Evolutionary conservation across 2,329 filamentous ascomycete genomes (phyloP), one percentile per base, ranked within the genome.

Genomic region (Curvularia sp.): DNA sequence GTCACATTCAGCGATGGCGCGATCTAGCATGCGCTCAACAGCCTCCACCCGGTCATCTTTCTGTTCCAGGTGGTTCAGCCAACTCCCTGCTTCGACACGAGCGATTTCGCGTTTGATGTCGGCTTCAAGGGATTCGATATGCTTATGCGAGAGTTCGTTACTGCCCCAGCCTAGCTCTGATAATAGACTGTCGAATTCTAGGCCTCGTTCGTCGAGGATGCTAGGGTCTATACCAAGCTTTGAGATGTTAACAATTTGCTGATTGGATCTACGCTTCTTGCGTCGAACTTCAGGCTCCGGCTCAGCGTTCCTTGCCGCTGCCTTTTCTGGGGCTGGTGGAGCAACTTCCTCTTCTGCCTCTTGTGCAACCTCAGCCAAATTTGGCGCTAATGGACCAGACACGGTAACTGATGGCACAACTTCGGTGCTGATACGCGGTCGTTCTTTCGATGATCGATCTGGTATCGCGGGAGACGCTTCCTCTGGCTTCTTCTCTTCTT

Each of bases 1-100:
- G 69, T 99, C 96, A 71, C 95, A 98, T 79, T 99, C 95, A 19
- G 89, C 86, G 69, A 99, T 93, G n/a, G 93, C 91, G 63, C 89
- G 84, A 73, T 99, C 94, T 53, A 99, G 89, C 53, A 96, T 88
- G 56, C 82, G 86, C 69, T 94, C 93, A 66, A 99, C 92, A 25
- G 91, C 90, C 57, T 92, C 89, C 1, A 97, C 90, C 57, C 94
- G 87, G 61, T 95, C 93, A 73, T 98, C 94, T 69, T 97, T 93
- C 65, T 95, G 91, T 65, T 94, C 86, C 2, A 87, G 79, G 59
- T 94, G 89, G 49, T 90, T 89, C 47, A 98, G 83, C 93, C 94
- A 98, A 60, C 92, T 93, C 55, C 92, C 94, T 49, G 93, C 93
- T 79, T 97, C 94, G 2, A 94, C 90, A 66, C 92, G 91, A 64